A percentile compares a stretch with the other conserved stretches of the same genome.
Conservation (phyloP, 257 asterid species). For the Salvia miltiorrhiza region DNA sequence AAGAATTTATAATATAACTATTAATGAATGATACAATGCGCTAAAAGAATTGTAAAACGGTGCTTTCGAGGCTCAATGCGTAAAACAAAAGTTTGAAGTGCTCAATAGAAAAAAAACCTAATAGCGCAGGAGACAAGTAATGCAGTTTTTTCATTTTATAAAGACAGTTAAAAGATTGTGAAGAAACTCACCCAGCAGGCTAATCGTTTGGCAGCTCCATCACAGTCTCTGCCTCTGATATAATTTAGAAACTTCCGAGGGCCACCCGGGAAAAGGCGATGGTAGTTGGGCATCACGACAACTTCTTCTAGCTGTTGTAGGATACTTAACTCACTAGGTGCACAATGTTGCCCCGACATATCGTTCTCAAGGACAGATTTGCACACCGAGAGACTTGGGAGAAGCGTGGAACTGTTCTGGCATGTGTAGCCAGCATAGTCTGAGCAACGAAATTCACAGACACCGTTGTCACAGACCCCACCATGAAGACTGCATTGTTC, state of each 20-base stretch:
- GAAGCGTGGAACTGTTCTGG: constrained; percentile 92
- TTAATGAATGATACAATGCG: too few relatives aligned
- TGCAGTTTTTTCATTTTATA: background rate
- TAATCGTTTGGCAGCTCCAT: constrained; percentile 92
- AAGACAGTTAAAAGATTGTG: background rate
- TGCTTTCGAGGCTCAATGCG: too few relatives aligned
- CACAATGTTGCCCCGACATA: constrained; percentile 81
- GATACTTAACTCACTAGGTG: constrained; percentile 84
- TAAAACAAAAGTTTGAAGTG: too few relatives aligned
- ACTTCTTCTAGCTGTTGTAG: constrained; percentile 97
- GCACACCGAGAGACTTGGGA: constrained; percentile 84
- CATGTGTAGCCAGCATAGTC: constrained; percentile 99
- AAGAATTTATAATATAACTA: too few relatives aligned
- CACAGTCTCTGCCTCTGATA: constrained; percentile 88
- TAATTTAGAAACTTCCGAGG: constrained; percentile 85
- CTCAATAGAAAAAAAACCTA: too few relatives aligned
- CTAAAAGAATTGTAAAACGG: too few relatives aligned
- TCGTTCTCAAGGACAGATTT: constrained; percentile 73
- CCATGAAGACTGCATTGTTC: constrained; percentile 99
- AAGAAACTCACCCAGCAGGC: constrained; percentile 94
- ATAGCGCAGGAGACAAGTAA: too few relatives aligned
- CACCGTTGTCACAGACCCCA: constrained; percentile 96
- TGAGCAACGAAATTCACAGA: constrained; percentile 96
- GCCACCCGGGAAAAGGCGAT: constrained; percentile 88
- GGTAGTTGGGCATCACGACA: constrained; percentile 99